These are phyloP conservation scores for Hordeum vulgare DNA, from an alignment of 176 grass and related monocot species.

Conservation along the genomic window DNA sequence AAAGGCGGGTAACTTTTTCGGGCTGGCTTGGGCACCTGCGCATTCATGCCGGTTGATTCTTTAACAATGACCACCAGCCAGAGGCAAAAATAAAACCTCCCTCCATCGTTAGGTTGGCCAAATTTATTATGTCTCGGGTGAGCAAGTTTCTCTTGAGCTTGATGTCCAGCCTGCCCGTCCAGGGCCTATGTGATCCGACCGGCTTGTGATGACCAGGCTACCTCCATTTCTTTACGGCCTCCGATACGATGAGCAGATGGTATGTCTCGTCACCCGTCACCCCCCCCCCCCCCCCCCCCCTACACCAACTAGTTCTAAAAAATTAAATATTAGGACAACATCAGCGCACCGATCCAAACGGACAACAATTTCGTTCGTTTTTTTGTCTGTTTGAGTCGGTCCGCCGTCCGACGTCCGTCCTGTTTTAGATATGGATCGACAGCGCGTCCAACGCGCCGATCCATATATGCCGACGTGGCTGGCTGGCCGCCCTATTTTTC, in stretches of 20 bases:
- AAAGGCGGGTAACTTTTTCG: conserved; percentile 24
- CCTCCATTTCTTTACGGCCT: conserved; percentile 8
- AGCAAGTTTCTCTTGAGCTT: too few relatives aligned
- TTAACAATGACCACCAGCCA: conserved; percentile 35
- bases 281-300: too few relatives aligned
- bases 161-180: neutral
- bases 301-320: neutral
- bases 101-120: neutral
- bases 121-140: conserved; percentile 31
- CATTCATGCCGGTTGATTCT: conserved; percentile 16
- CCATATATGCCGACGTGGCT: too few relatives aligned
- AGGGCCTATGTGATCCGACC: conserved; percentile 30
- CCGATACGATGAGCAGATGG: conserved; percentile 1
- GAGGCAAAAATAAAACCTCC: neutral
- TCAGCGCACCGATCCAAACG: too few relatives aligned
- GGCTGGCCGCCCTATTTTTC: too few relatives aligned
- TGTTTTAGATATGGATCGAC: too few relatives aligned
- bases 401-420: too few relatives aligned
- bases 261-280: neutral
- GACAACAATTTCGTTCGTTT: too few relatives aligned
- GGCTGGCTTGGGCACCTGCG: neutral
- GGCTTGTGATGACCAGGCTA: neutral
- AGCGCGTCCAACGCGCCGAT: too few relatives aligned
- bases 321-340: too few relatives aligned
- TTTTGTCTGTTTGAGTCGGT: too few relatives aligned